Conservation (phyloP, 2,329 filamentous ascomycete genomes). For the Trichoderma pleuroti region DNA sequence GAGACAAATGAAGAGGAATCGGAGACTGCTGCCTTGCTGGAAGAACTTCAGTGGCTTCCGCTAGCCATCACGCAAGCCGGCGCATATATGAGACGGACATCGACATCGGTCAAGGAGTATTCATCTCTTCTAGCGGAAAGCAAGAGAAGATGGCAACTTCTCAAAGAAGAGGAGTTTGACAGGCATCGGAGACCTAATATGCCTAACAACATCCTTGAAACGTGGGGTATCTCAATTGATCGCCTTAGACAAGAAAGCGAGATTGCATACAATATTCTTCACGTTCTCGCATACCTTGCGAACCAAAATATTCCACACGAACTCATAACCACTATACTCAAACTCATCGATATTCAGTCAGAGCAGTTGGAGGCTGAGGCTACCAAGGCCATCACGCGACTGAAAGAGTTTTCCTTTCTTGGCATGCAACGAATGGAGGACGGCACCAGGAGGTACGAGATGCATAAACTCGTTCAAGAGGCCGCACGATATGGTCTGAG, state of each 20-base stretch:
- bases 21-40: neutral
- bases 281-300: neutral
- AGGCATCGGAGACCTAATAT: neutral
- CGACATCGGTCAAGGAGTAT: neutral
- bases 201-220: neutral
- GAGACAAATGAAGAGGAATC: neutral
- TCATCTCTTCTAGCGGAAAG: neutral
- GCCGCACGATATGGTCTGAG: neutral
- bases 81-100: neutral
- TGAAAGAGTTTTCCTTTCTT: neutral
- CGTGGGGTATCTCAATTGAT: neutral
- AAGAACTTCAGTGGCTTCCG: neutral
- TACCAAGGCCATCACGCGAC: neutral
- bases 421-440: neutral
- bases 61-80: neutral
- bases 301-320: neutral
- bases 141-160: neutral
- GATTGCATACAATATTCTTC: neutral
- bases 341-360: neutral
- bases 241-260: neutral
- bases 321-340: neutral
- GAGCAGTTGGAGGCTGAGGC: neutral
- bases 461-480: slow-evolving; percentile 2
- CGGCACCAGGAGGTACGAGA: neutral
- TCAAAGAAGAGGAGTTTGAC: neutral